Evolutionary conservation across 176 grass and related monocot genomes (phyloP), one percentile per base, ranked within the genome.

Genomic region (Lolium perenne): DNA sequence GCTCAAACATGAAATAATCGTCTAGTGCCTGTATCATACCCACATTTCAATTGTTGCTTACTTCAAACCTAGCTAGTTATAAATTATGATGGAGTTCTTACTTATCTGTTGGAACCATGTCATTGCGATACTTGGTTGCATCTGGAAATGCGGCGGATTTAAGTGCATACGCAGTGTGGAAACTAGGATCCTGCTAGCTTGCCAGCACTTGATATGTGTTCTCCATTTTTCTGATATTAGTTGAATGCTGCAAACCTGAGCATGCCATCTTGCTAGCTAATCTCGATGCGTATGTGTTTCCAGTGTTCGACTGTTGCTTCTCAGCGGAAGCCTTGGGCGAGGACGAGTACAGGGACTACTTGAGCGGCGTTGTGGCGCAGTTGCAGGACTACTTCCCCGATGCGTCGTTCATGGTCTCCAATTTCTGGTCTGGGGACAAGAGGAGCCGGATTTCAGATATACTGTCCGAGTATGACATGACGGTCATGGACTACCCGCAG

Each of bases 271-370:
- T 58, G 60, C 76, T 81, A 76, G 60, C 76, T 81, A 76, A 91
- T 88, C 17, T 71, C 1, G 53, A 40, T 8, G n/a, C 0, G 29
- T 64, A 54, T 82, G 82, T 60, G 17, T 80, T 93, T 93, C 82
- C 90, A 98, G 97, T 96, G 59, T 98, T 98, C 32, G 97, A 98
- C 73, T 96, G 94, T 74, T 98, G 97, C 88, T 94, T 98, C 82
- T 92, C 92, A 1, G 85, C 85, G 1, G 94, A 96, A 32, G 76
- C 85, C 74, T 85, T 96, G 64, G 88, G 83, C 22, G 94, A 98
- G 82, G 77, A 92, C 74, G 88, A 94, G 50, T 96, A 96, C 85
- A 86, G 71, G 80, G 88, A 88, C 69, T 98, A 98, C 88, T 89
- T 96, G 88, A 90, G 92, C 41, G 84, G 92, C 80, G 94, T 96